These are phyloP conservation scores for Pseudozyma sp. DNA, from an alignment of 1,284 basidiomycete species.

Conservation along the genomic window DNA sequence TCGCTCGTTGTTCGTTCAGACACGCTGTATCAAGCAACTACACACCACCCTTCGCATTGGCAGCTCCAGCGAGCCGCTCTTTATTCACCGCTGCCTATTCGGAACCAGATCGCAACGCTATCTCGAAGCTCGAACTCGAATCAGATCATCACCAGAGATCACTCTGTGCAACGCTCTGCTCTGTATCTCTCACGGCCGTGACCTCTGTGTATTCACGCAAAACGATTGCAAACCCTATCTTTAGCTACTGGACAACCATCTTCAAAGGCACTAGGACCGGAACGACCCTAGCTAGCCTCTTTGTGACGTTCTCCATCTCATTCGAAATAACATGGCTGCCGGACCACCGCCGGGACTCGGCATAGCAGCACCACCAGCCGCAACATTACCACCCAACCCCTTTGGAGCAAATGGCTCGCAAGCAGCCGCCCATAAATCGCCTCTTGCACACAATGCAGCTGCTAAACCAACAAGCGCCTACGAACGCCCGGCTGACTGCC, in stretches of 20 bases:
- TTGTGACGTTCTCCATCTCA: slow-evolving; percentile 5
- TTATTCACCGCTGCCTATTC: not conserved
- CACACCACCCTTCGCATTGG: not conserved
- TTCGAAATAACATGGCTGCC: slow-evolving; percentile 33
- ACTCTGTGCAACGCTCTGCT: not conserved
- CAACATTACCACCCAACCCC: slow-evolving; percentile 48
- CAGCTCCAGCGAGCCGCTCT: not conserved
- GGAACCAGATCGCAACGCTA: no score
- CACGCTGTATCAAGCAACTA: not conserved
- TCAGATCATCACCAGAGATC: no score
- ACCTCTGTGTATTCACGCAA: not conserved
- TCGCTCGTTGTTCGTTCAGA: not conserved
- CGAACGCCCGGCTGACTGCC: slow-evolving; percentile 38
- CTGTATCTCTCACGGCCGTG: no score
- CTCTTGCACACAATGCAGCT: slow-evolving; percentile 11
- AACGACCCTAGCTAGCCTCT: slow-evolving; percentile 23
- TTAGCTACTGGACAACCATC: slow-evolving; percentile 4
- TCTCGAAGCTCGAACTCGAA: no score
- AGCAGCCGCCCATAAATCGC: slow-evolving; percentile 16
- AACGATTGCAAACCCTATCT: slow-evolving; percentile 2
- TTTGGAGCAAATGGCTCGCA: slow-evolving; percentile 36
- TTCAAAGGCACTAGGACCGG: slow-evolving; percentile 25
- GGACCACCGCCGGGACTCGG: slow-evolving; percentile 53
- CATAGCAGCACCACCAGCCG: slow-evolving; percentile 39
- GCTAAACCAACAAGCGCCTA: slow-evolving; percentile 15